Evolutionary conservation across 2,329 filamentous ascomycete species (phyloP), one percentile per base, ranked within the genome.

Genomic region (Epichloe glyceriae): DNA sequence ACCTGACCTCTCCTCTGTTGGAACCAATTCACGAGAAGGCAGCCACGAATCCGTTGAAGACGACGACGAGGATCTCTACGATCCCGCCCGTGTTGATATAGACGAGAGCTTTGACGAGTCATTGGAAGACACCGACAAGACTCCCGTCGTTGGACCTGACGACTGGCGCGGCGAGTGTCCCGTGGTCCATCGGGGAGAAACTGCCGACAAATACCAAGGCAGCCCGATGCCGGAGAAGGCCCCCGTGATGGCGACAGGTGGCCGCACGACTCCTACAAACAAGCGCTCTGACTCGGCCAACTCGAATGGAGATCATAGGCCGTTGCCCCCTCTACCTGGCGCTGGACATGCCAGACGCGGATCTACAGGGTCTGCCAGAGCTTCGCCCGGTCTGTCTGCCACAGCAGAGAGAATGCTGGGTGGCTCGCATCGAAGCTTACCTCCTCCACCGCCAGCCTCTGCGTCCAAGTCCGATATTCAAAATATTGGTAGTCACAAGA

Each of bases 51-150:
- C 88, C 0, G 81, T 86, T 34, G 84, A 88, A 12, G 82, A 85
- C 40, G 80, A 84, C 26, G 85, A 89, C 43, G 74, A 82, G 43
- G 54, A 65, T 43, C 59, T 69, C 35, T 70, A 69, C 53, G 88
- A 96, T 62, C 62, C 65, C 68, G 75, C 55, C 63, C 61, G 65
- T 35, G 56, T 64, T 26, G 64, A 69, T 19, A 58, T 67, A 52
- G 87, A 91, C 41, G 91, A 96, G 62, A 96, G 91, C 70, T 97
- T 97, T 59, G 91, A 97, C 67, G 91, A 88, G 14, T 95, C 89
- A 6, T 76, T 97, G 1, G 91, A 97, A 67, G 91, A 97, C 62
- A 91, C 88, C 5, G 88, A 95, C 62, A 97, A 97, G 73, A 97
- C 93, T 1, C 93, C 93, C 0, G 93, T 98, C 11, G 91, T 98